phyloP scores from a whole-genome alignment of 2,329 filamentous ascomycete genomes.

The Talaromyces piceae region DNA sequence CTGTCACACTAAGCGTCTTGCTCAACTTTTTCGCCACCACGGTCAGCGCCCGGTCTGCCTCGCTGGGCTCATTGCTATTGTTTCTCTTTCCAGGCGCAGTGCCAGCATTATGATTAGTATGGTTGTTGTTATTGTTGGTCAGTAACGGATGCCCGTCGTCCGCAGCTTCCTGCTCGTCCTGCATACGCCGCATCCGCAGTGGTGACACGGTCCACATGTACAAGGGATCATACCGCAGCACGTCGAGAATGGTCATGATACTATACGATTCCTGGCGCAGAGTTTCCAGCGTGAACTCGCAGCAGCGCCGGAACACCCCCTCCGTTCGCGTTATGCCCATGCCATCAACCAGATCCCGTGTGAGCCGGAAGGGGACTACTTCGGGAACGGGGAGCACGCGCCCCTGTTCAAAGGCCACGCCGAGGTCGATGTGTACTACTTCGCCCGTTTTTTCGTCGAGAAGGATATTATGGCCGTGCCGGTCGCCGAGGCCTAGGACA shows the following conservation, averaged over 20 bases:
- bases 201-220: slow-evolving; percentile 91
- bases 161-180: slow-evolving; percentile 45
- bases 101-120: neutral
- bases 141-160: slow-evolving; percentile 29
- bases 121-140: too few species aligned
- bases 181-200: slow-evolving; percentile 58
- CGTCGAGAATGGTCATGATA: slow-evolving; percentile 98
- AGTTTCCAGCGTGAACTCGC: slow-evolving; percentile 93
- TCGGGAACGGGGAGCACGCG: slow-evolving; percentile 93
- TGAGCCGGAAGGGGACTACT: slow-evolving; percentile 89
- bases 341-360: slow-evolving; percentile 88
- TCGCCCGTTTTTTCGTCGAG: slow-evolving; percentile 85
- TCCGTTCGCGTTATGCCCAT: slow-evolving; percentile 96
- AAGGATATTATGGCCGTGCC: slow-evolving; percentile 94
- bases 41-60: slow-evolving; percentile 84
- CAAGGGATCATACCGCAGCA: slow-evolving; percentile 93
- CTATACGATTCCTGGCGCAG: slow-evolving; percentile 91
- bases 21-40: slow-evolving; percentile 94
- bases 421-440: slow-evolving; percentile 93
- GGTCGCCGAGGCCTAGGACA: slow-evolving; percentile 83
- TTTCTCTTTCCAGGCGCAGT: slow-evolving; percentile 1
- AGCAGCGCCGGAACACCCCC: slow-evolving; percentile 94
- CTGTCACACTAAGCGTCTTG: slow-evolving; percentile 87
- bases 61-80: slow-evolving; percentile 51
- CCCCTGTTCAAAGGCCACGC: slow-evolving; percentile 94